phyloP scores from a whole-genome alignment of 306 rosid genomes.

The Benincasa hispida region DNA sequence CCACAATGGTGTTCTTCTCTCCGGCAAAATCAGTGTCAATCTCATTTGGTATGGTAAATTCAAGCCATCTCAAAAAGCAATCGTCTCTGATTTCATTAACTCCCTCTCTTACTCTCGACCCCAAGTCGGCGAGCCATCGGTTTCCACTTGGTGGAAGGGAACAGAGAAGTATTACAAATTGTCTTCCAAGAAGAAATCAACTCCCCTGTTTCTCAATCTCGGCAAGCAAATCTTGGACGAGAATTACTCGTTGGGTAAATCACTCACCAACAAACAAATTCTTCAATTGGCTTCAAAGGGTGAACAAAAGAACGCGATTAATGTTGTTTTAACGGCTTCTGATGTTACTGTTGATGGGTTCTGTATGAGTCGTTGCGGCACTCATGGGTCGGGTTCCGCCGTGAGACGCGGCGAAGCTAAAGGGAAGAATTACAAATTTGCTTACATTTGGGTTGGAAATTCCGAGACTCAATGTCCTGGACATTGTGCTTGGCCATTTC shows the following conservation, averaged over 20 bases:
- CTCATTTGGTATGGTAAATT: slow-evolving; percentile 82
- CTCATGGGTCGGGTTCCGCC: slow-evolving; percentile 40
- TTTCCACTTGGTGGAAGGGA: slow-evolving; percentile 70
- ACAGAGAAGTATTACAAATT: slow-evolving; percentile 69
- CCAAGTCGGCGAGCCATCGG: slow-evolving; percentile 33
- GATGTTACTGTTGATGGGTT: slow-evolving; percentile 64
- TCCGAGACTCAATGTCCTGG: slow-evolving; percentile 68
- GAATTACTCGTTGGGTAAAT: slow-evolving; percentile 46
- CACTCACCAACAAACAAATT: slow-evolving; percentile 38
- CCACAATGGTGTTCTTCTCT: slow-evolving; percentile 75
- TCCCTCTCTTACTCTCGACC: slow-evolving; percentile 24
- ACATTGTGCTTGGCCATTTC: slow-evolving; percentile 66
- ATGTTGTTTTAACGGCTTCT: slow-evolving; percentile 57
- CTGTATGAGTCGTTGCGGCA: slow-evolving; percentile 60
- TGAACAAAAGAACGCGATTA: slow-evolving; percentile 39
- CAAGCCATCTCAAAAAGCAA: slow-evolving; percentile 63
- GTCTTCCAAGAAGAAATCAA: slow-evolving; percentile 9
- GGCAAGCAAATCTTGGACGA: slow-evolving; percentile 45
- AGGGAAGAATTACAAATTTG: slow-evolving; percentile 40
- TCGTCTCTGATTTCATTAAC: slow-evolving; percentile 50
- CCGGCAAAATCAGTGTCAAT: slow-evolving; percentile 58
- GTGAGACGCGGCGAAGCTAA: not conserved
- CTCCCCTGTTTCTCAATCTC: slow-evolving; percentile 25
- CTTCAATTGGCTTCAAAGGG: slow-evolving; percentile 48
- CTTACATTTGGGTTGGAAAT: slow-evolving; percentile 73